A percentile compares a stretch with the other conserved stretches of the same genome.
Evolutionary conservation across 768 basidiomycete genomes (phyloP).

Genomic region (Dacryopinax primogenitus): DNA sequence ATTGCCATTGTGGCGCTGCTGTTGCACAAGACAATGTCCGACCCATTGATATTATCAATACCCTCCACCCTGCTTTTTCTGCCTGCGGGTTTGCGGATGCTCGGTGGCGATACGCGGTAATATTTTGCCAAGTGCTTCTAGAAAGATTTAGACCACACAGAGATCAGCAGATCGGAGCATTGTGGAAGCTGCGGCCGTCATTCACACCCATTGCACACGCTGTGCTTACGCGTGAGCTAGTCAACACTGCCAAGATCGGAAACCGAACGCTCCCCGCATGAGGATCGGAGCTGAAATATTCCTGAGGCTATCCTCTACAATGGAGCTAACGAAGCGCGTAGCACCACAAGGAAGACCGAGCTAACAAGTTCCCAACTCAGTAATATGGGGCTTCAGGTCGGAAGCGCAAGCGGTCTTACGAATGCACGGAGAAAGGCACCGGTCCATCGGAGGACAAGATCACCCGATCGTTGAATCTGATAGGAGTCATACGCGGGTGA

Average conservation of each 20-base stretch:
- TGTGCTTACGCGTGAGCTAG: not conserved
- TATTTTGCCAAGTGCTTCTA: not conserved
- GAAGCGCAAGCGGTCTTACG: no score
- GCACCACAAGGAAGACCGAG: not conserved
- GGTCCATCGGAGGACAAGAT: no score
- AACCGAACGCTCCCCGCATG: not conserved
- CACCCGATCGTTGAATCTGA: no score
- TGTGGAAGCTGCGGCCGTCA: not conserved
- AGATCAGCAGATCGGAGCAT: not conserved
- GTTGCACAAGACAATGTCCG: not conserved
- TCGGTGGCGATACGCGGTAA: not conserved
- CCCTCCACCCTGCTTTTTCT: not conserved
- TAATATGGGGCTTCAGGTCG: no score
- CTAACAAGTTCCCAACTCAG: no score
- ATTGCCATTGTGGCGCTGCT: not conserved
- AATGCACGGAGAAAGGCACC: no score
- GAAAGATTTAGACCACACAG: not conserved
- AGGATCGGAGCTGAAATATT: not conserved
- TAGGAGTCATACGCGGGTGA: no score
- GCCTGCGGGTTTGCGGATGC: not conserved
- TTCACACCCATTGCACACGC: not conserved
- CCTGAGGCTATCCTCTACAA: not conserved
- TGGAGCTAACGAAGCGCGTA: not conserved
- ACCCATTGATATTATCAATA: slow-evolving; percentile 7
- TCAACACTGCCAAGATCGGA: slow-evolving; percentile 3